phyloP scores from a whole-genome alignment of 305 asterid genomes.

The Nicotiana rustica region DNA sequence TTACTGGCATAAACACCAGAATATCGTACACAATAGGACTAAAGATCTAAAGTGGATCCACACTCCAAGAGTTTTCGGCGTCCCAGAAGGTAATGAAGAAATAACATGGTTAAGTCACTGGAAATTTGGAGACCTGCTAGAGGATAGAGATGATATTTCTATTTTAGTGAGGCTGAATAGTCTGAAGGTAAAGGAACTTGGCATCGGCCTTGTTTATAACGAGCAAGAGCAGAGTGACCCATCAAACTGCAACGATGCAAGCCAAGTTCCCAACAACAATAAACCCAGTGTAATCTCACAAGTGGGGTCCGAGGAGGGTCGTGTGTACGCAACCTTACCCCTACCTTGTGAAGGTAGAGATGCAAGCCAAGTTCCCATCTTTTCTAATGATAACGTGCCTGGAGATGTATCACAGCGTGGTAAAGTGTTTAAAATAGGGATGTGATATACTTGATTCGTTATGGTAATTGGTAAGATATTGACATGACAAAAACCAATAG shows the following conservation, averaged over 20 bases:
- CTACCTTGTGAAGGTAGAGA: not conserved
- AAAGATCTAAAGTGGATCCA: slow-evolving; percentile 22
- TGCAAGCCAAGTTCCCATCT: slow-evolving; percentile 5
- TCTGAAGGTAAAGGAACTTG: slow-evolving; percentile 15
- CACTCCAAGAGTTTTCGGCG: slow-evolving; percentile 2
- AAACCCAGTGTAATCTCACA: too few relatives aligned
- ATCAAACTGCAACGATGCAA: not conserved
- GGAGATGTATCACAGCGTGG: slow-evolving; percentile 23
- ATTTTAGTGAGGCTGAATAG: not conserved
- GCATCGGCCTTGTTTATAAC: not conserved
- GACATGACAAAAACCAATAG: not conserved
- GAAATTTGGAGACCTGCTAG: slow-evolving; percentile 19
- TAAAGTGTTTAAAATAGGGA: not conserved
- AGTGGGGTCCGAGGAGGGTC: too few relatives aligned
- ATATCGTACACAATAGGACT: slow-evolving; percentile 17
- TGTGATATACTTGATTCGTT: not conserved
- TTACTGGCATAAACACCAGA: not conserved
- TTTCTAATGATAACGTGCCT: not conserved
- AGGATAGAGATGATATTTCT: slow-evolving; percentile 4
- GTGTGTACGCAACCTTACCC: too few relatives aligned
- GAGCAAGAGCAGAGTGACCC: slow-evolving; percentile 8
- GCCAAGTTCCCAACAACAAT: not conserved
- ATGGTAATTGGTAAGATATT: not conserved
- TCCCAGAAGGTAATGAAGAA: slow-evolving; percentile 27
- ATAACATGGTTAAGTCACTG: slow-evolving; percentile 35